Base-by-base conservation (phyloP, 2,329 filamentous ascomycete genomes). In the Cladosporium sp. region DNA sequence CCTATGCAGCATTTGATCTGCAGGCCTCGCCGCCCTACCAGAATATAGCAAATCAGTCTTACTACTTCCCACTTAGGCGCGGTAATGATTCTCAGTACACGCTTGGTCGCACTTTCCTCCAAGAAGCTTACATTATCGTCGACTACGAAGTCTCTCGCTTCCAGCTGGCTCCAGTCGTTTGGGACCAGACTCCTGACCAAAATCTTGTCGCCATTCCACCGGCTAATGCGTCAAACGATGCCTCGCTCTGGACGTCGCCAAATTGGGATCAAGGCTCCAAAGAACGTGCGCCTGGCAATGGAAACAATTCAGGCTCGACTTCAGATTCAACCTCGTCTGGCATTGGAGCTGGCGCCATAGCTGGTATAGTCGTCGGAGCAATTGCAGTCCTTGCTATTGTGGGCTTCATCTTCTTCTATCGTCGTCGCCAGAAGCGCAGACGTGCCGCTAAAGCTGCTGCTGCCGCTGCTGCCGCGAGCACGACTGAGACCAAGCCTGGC, bases 91-190 rank as follows among this genome's bases (percentile, higher is more conserved):
- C 78, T 35, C 76, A 75, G 13, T 78, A 83, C 61, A 80, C 83
- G 12, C 78, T 90, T 35, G 88, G 88, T 7, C 79, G 86, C 34
- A 80, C 83, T 0, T 90, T 90, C 62, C 73, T 91, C 55, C 88
- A 90, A 67, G 87, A 90, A 70, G 81, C 86, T 2, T 80, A 80
- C 60, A 59, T 81, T 48, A 72, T 70, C 3, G 77, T 79, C 5
- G 77, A 80, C 59, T 80, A 76, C 70, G 77, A 80, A 60, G 71
- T 75, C 12, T 65, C 72, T 24, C 74, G 72, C 34, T 80, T 80
- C 67, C 76, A 75, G 25, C 66, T 80, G 2, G 77, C 73, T 15
- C 76, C 75, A 53, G 65, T 65, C 6, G 37, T 48, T n/a, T 72
- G 69, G 69, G 45, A 59, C 4, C 61, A 65, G 28, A 62, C 57